These are phyloP conservation scores for Tetrahymena borealis DNA, from an alignment of 73 alveolate genomes.

Conservation along the genomic window DNA sequence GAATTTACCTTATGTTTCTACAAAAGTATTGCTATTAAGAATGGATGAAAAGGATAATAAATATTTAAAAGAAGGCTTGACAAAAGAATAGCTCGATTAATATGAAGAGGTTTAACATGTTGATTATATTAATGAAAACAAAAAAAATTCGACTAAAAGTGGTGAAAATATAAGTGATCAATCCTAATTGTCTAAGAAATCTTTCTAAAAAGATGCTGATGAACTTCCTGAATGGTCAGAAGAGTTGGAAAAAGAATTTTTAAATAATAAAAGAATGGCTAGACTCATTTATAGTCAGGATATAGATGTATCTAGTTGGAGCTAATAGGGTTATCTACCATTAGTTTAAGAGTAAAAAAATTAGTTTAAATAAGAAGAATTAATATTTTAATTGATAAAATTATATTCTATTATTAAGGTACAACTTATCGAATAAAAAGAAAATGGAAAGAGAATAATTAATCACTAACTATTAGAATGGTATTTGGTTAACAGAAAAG, in stretches of 20 bases:
- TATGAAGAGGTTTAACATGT: background rate
- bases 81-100: background rate
- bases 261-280: background rate
- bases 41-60: background rate
- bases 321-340: background rate
- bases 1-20: background rate
- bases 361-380: background rate
- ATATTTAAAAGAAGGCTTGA: background rate
- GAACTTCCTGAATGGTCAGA: background rate
- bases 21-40: background rate
- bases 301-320: background rate
- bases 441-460: background rate
- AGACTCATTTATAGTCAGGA: background rate
- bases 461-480: background rate
- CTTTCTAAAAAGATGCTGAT: background rate
- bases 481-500: background rate
- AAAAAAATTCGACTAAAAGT: background rate
- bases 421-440: background rate
- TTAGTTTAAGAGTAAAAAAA: background rate
- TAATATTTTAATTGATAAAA: background rate
- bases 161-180: background rate
- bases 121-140: background rate
- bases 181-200: background rate
- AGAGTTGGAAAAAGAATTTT: background rate
- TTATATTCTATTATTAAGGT: background rate